phyloP scores from a whole-genome alignment of 331 rosid genomes.

The Saraca asoca region DNA sequence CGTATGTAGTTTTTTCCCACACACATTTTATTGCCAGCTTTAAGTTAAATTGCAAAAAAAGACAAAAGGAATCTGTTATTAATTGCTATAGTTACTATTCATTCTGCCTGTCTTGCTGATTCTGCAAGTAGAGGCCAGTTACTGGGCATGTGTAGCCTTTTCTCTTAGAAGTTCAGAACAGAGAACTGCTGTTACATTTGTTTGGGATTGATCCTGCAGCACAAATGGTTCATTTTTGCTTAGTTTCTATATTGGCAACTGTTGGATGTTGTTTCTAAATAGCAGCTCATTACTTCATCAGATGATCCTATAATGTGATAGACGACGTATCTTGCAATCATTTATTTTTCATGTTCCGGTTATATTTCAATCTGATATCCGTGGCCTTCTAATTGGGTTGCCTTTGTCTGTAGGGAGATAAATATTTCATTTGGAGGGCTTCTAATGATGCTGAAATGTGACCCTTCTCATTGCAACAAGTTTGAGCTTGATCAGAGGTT shows the following conservation, averaged over 20 bases:
- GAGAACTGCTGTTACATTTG: background rate
- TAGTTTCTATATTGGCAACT: background rate
- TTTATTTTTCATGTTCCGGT: background rate
- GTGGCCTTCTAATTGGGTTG: background rate
- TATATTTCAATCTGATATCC: background rate
- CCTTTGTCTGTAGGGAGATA: conserved; percentile 52
- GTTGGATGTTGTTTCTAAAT: conserved; percentile 18
- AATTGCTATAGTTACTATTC: background rate
- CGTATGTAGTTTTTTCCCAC: conserved; percentile 44
- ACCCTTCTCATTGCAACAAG: conserved; percentile 81
- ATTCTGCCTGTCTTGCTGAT: background rate
- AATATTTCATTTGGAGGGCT: conserved; percentile 83
- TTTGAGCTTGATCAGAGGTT: conserved; percentile 81
- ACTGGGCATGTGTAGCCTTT: background rate
- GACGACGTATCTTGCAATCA: too few relatives aligned
- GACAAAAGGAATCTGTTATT: background rate
- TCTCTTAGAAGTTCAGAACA: background rate
- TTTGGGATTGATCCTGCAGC: conserved; percentile 7
- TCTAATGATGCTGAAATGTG: conserved; percentile 78
- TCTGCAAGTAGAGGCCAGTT: conserved; percentile 14
- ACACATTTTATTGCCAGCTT: background rate
- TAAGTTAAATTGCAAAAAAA: background rate
- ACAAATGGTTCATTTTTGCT: background rate
- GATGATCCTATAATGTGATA: conserved; percentile 13
- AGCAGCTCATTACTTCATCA: conserved; percentile 1